Conservation (phyloP, 2,329 filamentous ascomycete genomes). For the Dendrostoma leiphaemia region DNA sequence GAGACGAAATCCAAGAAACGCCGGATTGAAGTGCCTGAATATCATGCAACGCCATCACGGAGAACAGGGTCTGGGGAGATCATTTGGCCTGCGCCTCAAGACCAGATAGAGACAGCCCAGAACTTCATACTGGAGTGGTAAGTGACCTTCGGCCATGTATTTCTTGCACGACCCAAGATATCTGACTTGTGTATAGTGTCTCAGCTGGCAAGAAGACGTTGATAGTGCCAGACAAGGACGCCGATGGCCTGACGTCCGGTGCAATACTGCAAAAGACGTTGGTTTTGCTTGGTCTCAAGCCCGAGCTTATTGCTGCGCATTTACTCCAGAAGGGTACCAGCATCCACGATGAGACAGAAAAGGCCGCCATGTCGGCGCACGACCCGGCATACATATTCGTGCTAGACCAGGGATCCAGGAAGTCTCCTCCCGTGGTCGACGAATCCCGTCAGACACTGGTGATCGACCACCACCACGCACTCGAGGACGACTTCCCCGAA, state of each 20-base stretch:
- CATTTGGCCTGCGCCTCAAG: slow-evolving; percentile 60
- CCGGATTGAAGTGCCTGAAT: slow-evolving; percentile 36
- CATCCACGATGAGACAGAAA: slow-evolving; percentile 54
- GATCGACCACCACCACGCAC: slow-evolving; percentile 64
- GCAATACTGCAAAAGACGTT: slow-evolving; percentile 62
- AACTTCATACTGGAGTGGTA: slow-evolving; percentile 59
- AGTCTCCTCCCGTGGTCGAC: slow-evolving; percentile 52
- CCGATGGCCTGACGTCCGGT: slow-evolving; percentile 64
- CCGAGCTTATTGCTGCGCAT: slow-evolving; percentile 53
- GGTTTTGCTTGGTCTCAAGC: slow-evolving; percentile 53
- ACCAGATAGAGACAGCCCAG: slow-evolving; percentile 54
- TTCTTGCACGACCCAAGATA: too few relatives aligned
- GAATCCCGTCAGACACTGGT: slow-evolving; percentile 50
- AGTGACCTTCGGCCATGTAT: too few relatives aligned
- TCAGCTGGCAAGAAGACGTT: slow-evolving; percentile 48
- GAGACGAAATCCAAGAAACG: slow-evolving; percentile 25
- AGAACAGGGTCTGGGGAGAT: slow-evolving; percentile 43
- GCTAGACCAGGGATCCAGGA: slow-evolving; percentile 63
- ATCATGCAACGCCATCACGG: slow-evolving; percentile 40
- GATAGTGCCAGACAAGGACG: slow-evolving; percentile 68
- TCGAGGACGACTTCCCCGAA: slow-evolving; percentile 53
- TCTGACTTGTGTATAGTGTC: slow-evolving; percentile 38
- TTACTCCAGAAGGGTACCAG: slow-evolving; percentile 58
- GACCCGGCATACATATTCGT: slow-evolving; percentile 59
- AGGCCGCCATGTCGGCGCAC: slow-evolving; percentile 46